Conservation (phyloP, 352 stramenopile species). For the Pythium apleroticum region DNA sequence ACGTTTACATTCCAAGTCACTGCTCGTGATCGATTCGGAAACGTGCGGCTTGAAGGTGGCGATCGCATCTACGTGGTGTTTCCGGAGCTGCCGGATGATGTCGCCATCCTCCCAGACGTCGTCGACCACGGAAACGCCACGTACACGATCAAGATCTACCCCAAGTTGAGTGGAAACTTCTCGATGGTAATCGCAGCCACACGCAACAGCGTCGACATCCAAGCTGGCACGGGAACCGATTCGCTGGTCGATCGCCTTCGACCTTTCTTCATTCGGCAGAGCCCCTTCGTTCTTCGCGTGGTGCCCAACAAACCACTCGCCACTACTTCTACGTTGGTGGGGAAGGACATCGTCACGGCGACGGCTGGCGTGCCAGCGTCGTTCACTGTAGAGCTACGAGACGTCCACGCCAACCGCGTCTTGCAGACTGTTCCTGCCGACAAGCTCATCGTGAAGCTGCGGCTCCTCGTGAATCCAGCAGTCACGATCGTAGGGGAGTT, state of each 20-base stretch:
- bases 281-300: slow-evolving; percentile 22
- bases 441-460: slow-evolving; percentile 13
- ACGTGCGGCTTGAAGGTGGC: slow-evolving; percentile 16
- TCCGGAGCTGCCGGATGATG: slow-evolving; percentile 14
- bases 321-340: slow-evolving; percentile 15
- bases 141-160: slow-evolving; percentile 22
- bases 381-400: slow-evolving; percentile 25
- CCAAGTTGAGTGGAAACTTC: slow-evolving; percentile 20
- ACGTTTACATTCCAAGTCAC: slow-evolving; percentile 19
- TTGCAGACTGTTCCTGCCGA: slow-evolving; percentile 1
- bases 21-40: slow-evolving; percentile 25
- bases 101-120: slow-evolving; percentile 7
- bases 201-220: slow-evolving; percentile 10
- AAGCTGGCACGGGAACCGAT: slow-evolving; percentile 6
- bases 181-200: slow-evolving; percentile 26
- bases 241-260: slow-evolving; percentile 18
- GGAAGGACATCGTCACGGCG: slow-evolving; percentile 6
- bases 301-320: slow-evolving; percentile 17
- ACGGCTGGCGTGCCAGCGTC: slow-evolving; percentile 3
- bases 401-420: slow-evolving; percentile 20
- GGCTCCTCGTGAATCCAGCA: slow-evolving; percentile 1
- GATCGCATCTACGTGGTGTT: slow-evolving; percentile 23
- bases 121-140: slow-evolving; percentile 12
- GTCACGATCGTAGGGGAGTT: not conserved
- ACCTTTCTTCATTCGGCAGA: slow-evolving; percentile 22